Base-by-base conservation (phyloP, 1,139 yeast genomes). In the Kodamaea alishanica region DNA sequence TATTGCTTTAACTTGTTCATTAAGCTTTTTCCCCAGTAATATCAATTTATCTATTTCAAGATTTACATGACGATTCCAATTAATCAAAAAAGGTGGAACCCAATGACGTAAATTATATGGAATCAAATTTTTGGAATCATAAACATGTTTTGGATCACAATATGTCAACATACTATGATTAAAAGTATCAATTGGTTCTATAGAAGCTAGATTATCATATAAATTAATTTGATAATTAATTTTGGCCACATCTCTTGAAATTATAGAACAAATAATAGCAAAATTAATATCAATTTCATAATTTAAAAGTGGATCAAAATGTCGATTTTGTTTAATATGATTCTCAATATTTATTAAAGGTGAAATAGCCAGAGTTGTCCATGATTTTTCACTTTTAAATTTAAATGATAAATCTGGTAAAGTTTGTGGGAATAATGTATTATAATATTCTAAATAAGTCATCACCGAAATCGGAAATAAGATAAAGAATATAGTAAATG, bases 21-120 rank as follows among this genome's bases (percentile, higher is more conserved):
- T 34, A 15, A 48, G 39, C 8, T 32, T 15, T 26, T 24, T 34
- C 2, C 55, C 55, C 8, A 32, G 32, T 8, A 42, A 35, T 4
- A 42, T 35, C 27, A 44, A 37, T 9, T 38, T 40, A 25, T 43
- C 40, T 12, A 53, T 38, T 8, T 42, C 35, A 10, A 56, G 23
- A 3, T 33, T 35, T 5, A 45, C 31, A 12, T 37, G 43, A n/a
- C 49, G 52, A 37, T 55, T 52, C 38, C 49, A 51, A 39, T 60
- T 53, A 5, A 63, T 58, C 8, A 65, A 32, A 0, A 58, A 32
- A 0, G 77, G 75, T 1, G 73, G 65, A 6, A 61, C 57, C 68
- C 70, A 69, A 42, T 52, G 58, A 33, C 67, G 54, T 27, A 67
- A 51, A 38, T 62, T 60, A 45, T 56, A 69, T 0, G 77, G 76